Evolutionary conservation across 106 monocot species (phyloP).

Genomic region (Dioscorea dumetorum): DNA sequence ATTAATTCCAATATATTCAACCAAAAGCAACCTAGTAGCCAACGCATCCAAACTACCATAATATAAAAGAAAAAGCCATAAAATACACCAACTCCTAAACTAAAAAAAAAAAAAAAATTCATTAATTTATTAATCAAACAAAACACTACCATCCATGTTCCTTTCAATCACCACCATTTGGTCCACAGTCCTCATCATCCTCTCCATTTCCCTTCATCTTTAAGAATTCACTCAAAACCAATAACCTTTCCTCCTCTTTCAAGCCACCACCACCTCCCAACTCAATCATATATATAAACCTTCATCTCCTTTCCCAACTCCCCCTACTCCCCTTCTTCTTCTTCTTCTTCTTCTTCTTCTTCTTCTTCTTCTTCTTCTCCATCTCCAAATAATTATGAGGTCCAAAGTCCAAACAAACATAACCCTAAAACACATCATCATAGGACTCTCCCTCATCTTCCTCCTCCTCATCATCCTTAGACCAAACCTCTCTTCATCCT

Average conservation of each 20-base stretch:
- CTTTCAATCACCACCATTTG: not conserved
- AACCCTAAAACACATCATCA: constrained; percentile 32
- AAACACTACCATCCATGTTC: constrained; percentile 11
- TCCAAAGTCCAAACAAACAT: constrained; percentile 13
- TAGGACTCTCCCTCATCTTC: constrained; percentile 19
- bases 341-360: not conserved
- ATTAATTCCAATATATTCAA: too few relatives aligned
- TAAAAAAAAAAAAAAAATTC: too few relatives aligned
- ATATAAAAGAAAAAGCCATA: too few relatives aligned
- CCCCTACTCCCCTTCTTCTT: not conserved
- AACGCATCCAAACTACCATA: too few relatives aligned
- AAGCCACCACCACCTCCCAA: constrained; percentile 10
- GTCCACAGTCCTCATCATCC: constrained; percentile 16
- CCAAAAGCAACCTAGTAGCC: too few relatives aligned
- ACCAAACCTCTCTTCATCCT: constrained; percentile 27
- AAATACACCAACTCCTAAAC: too few relatives aligned
- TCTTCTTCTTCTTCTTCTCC: not conserved
- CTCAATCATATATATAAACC: constrained; percentile 8
- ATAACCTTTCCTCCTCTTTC: not conserved
- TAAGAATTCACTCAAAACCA: constrained; percentile 17
- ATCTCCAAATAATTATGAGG: constrained; percentile 22
- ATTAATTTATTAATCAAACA: too few relatives aligned
- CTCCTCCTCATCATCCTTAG: constrained; percentile 21
- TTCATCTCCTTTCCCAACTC: not conserved
- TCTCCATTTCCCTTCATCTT: constrained; percentile 16